A percentile compares a stretch with the other conserved stretches of the same genome.
Evolutionary conservation across 306 rosid species (phyloP).

Genomic region (Albizia julibrissin): DNA sequence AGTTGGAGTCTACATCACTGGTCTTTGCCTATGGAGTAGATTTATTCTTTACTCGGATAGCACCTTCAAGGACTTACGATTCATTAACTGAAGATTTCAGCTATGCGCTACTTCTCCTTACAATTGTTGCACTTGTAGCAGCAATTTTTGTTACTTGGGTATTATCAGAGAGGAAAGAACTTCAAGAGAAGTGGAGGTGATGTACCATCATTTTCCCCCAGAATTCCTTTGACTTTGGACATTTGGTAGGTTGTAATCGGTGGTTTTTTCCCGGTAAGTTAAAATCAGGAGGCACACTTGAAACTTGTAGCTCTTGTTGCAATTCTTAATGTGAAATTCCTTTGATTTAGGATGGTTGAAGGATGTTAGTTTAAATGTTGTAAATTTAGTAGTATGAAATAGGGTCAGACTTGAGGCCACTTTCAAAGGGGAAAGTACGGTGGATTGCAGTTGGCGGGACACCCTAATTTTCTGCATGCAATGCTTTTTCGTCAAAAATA

Average conservation of each 20-base stretch:
- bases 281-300: constrained; percentile 29
- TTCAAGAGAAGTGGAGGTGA: constrained; percentile 95
- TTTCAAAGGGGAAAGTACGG: not conserved
- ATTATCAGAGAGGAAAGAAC: constrained; percentile 85
- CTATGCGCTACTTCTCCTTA: constrained; percentile 93
- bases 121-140: constrained; percentile 83
- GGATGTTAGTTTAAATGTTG: constrained; percentile 41
- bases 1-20: constrained; percentile 90
- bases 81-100: constrained; percentile 99
- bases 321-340: constrained; percentile 48
- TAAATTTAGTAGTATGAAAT: constrained; percentile 43
- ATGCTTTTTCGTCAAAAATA: not conserved
- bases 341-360: constrained; percentile 35
- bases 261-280: constrained; percentile 6
- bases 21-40: constrained; percentile 92
- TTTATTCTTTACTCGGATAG: constrained; percentile 82
- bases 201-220: constrained; percentile 23
- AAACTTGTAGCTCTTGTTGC: constrained; percentile 38
- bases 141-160: constrained; percentile 90
- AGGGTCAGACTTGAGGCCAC: constrained; percentile 28
- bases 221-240: constrained; percentile 26
- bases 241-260: constrained; percentile 35
- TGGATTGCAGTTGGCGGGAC: constrained; percentile 17
- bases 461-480: not conserved
- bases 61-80: constrained; percentile 93